Evolutionary conservation across 2,329 filamentous ascomycete genomes (phyloP), one percentile per base, ranked within the genome.

Genomic region (Hirsutella minnesotensis): DNA sequence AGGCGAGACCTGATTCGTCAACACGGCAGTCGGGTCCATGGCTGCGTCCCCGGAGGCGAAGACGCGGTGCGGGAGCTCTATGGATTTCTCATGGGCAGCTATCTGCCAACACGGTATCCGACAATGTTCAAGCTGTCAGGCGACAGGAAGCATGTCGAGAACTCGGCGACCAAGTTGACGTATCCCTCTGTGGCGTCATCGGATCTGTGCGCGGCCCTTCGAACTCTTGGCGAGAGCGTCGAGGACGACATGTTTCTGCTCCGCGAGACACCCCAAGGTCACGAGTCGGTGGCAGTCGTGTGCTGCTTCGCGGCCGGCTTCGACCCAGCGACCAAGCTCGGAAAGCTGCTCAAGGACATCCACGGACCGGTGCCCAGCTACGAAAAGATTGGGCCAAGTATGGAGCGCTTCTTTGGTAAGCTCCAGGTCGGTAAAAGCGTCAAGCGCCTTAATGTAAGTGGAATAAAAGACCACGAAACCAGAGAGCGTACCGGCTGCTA

Each of bases 221-320:
- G 59, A 15, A 53, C 59, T 7, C 53, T 75, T 1, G 69, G 63
- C n/a, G 64, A 71, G 51, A 73, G 66, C 0, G 61, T 77, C 3
- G 73, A 77, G 44, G 73, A 77, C 42, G 73, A 77, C 47, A 49
- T 77, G 18, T 73, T 77, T 41, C 54, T 77, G 2, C 56, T 75
- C 5, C 58, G 59, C 18, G 61, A 65, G 39, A 67, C 64, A 7
- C 53, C 58, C 0, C 51, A 58, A 2, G 63, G 68, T 1, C 71
- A 75, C 44, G 52, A 60, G 3, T 58, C 61, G 1, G 61, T 67
- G 2, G 73, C 72, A 0, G 75, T 73, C 33, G 47, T 73, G 20
- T 73, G 68, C 56, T 75, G 70, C 47, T 70, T 70, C 41, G 70
- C 73, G 0, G 59, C 66, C 1, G 73, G 72, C 0, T 77, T 76